Conservation (phyloP, 2,329 filamentous ascomycete genomes). For the Tolypocladium tundrense region DNA sequence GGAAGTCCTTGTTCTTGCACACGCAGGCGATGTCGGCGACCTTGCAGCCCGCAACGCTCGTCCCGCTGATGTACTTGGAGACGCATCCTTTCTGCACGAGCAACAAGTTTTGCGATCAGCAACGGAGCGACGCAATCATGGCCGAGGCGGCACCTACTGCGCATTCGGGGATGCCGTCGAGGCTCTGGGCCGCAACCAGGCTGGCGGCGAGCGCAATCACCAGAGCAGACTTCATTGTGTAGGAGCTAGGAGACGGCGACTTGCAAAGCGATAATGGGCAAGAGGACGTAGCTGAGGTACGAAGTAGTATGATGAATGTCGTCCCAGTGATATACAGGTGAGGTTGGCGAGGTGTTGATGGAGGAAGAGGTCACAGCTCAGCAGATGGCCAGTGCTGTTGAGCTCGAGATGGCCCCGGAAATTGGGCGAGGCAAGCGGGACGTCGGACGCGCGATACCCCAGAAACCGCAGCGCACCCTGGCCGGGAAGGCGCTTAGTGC, state of each 20-base stretch:
- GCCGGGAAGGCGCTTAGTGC: neutral
- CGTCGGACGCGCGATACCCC: neutral
- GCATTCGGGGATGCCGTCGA: constrained; percentile 22
- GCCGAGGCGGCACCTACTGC: constrained; percentile 21
- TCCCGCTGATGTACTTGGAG: constrained; percentile 19
- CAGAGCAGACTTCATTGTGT: constrained; percentile 25
- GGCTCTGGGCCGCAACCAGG: constrained; percentile 22
- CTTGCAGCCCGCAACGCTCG: constrained; percentile 25
- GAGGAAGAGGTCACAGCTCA: neutral
- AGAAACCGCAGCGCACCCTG: neutral
- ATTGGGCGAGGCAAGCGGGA: neutral
- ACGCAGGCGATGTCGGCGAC: constrained; percentile 28
- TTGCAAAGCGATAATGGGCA: neutral
- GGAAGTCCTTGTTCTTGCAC: constrained; percentile 29
- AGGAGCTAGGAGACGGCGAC: neutral
- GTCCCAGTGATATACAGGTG: neutral
- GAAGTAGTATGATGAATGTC: neutral
- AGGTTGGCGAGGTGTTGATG: too few relatives aligned
- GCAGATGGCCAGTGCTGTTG: neutral
- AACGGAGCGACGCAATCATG: neutral
- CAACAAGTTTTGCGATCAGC: neutral
- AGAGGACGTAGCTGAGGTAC: neutral
- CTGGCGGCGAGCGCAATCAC: constrained; percentile 19
- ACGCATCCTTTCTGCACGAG: constrained; percentile 21
- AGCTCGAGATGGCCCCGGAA: neutral